A percentile compares a stretch with the other conserved stretches of the same genome.
Evolutionary conservation across 139 green algal species (phyloP).

Genomic region (Tetradesmus lagerheimii): DNA sequence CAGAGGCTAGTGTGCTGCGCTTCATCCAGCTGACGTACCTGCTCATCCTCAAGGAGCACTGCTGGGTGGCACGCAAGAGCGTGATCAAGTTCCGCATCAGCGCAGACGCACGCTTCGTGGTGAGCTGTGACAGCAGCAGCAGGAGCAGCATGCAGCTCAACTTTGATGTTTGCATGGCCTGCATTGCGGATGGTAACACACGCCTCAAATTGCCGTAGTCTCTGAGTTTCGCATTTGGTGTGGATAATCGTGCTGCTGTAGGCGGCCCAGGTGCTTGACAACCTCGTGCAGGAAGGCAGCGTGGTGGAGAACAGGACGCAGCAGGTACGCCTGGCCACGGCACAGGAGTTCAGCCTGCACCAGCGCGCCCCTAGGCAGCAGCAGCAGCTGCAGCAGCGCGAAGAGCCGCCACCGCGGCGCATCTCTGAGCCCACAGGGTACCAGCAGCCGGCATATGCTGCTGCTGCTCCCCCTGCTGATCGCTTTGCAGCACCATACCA

Average conservation of each 20-base stretch:
- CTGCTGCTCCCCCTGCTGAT: background rate
- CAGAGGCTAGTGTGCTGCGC: constrained; percentile 11
- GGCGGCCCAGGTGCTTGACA: background rate
- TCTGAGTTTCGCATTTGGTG: too few species aligned
- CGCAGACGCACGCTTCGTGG: background rate
- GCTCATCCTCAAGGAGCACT: constrained; percentile 3
- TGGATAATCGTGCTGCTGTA: background rate
- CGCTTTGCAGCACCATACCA: background rate
- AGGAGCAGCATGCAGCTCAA: background rate
- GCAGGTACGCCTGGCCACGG: background rate
- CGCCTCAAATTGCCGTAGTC: too few species aligned
- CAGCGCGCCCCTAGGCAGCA: background rate
- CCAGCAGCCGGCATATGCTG: background rate
- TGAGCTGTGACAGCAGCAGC: background rate
- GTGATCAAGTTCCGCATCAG: constrained; percentile 6
- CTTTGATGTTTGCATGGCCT: background rate
- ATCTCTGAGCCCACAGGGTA: background rate
- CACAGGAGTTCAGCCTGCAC: background rate
- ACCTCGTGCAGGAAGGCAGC: background rate
- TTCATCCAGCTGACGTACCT: background rate
- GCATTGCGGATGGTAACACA: too few species aligned
- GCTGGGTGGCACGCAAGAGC: background rate
- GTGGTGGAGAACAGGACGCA: constrained; percentile 6
- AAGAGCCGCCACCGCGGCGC: background rate
- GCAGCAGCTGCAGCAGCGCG: constrained; percentile 2